These are phyloP conservation scores for Pelargonium nanum DNA, from an alignment of 345 rosid genomes.

Conservation along the genomic window DNA sequence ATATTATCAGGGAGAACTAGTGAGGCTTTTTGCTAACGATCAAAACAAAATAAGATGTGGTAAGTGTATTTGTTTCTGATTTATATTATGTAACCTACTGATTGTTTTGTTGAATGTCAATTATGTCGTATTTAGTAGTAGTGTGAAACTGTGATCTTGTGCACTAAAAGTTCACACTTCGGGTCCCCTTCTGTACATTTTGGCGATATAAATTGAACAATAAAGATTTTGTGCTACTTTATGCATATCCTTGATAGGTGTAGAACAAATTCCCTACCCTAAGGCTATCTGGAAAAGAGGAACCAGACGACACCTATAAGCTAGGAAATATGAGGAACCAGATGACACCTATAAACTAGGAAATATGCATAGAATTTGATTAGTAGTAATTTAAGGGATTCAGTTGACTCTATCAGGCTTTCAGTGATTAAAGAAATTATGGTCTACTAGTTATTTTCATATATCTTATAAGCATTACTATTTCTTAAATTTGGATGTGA, in stretches of 20 bases:
- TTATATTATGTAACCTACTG: not conserved
- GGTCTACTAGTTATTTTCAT: not conserved
- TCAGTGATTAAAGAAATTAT: no score
- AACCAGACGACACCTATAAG: no score
- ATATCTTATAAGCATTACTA: no score
- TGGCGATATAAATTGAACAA: not conserved
- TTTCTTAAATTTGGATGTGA: no score
- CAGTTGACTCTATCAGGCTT: no score
- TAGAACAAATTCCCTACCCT: no score
- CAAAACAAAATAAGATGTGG: conserved; percentile 91
- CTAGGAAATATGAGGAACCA: no score
- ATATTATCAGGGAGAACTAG: conserved; percentile 68
- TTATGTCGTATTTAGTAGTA: not conserved
- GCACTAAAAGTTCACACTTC: not conserved
- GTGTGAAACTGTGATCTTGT: not conserved
- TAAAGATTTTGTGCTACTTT: no score
- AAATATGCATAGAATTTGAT: not conserved
- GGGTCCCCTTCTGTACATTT: not conserved
- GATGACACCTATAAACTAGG: no score
- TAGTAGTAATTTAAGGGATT: not conserved
- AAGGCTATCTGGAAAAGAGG: no score
- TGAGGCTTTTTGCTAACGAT: conserved; percentile 78
- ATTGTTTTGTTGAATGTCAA: no score
- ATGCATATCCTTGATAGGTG: no score
- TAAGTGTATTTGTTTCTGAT: conserved; percentile 24